Evolutionary conservation across 2,329 filamentous ascomycete species (phyloP), one percentile per base, ranked within the genome.

Genomic region (Colletotrichum theobromicola): DNA sequence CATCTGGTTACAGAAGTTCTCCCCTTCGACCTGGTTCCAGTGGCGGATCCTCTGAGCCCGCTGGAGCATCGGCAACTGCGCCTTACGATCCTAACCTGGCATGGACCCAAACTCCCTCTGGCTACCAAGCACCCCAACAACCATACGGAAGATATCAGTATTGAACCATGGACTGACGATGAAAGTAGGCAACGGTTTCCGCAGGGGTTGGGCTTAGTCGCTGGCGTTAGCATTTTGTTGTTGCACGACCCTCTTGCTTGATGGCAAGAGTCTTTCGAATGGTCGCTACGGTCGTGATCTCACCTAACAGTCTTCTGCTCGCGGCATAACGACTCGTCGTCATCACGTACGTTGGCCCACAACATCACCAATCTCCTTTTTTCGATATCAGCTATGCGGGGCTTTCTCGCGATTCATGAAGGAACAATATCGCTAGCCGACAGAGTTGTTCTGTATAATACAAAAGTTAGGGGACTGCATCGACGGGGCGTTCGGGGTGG

Each of bases 1-100:
- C 83, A 34, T 83, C 83, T 8, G 84, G 84, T 2, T 90, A 90
- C 80, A 85, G 88, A 70, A 89, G 87, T 79, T 89, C 88, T 2
- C 87, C 88, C 6, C 82, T 90, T 67, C 85, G 89, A 15, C 87
- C 88, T 4, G 88, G 87, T 7, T 86, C 85, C 7, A 85, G 83
- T 32, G 84, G 84, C 34, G 83, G 83, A 28, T 65, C 62, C 5
- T 86, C 86, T 46, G 86, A 88, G 70, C 84, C 85, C 7, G 82
- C 84, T 35, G 81, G 82, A 5, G 79, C 82, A 5, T 76, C 77
- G 16, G 61, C 67, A 21, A 21, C 24, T 68, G 30, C 9, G 55
- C 32, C 46, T 13, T 69, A 64, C 37, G 66, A 76, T 37, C 77
- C 74, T 10, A 78, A 76, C 26, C 76, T 77, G 21, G 76, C 77